Evolutionary conservation across 371 early-diverging fungal species (phyloP).

Genomic region (Catenaria anguillulae): DNA sequence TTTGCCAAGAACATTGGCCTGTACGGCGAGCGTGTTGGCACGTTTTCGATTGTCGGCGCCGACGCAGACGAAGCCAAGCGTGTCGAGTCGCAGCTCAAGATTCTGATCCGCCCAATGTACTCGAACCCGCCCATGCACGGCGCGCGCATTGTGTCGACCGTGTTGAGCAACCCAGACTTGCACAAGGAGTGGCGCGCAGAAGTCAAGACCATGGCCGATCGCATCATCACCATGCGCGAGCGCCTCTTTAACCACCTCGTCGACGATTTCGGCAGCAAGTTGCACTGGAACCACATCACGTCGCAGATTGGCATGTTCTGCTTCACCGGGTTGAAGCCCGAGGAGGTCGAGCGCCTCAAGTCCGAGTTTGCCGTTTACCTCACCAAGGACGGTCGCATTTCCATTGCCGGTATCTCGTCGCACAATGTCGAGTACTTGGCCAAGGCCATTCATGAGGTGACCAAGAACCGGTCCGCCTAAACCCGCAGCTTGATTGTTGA

Average conservation of each 20-base stretch:
- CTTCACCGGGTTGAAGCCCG: slow-evolving; percentile 86
- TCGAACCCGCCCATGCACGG: slow-evolving; percentile 94
- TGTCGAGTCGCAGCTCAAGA: slow-evolving; percentile 87
- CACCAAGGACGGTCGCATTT: slow-evolving; percentile 92
- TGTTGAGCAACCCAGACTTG: slow-evolving; percentile 61
- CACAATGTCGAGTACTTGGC: slow-evolving; percentile 90
- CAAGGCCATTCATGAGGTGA: slow-evolving; percentile 87
- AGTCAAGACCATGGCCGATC: slow-evolving; percentile 65
- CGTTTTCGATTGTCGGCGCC: slow-evolving; percentile 75
- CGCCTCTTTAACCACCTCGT: slow-evolving; percentile 65
- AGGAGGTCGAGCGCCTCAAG: slow-evolving; percentile 71
- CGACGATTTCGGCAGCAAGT: slow-evolving; percentile 59
- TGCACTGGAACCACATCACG: slow-evolving; percentile 86
- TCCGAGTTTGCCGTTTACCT: slow-evolving; percentile 85
- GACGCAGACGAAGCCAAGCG: slow-evolving; percentile 64
- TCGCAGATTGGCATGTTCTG: slow-evolving; percentile 99
- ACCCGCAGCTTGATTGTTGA: too few species aligned
- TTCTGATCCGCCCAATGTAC: slow-evolving; percentile 91
- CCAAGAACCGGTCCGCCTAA: slow-evolving; percentile 30
- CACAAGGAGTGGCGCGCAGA: slow-evolving; percentile 54
- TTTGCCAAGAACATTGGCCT: slow-evolving; percentile 99
- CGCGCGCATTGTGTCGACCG: slow-evolving; percentile 79
- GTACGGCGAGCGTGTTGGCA: slow-evolving; percentile 95
- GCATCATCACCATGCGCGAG: slow-evolving; percentile 86
- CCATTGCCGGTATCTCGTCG: slow-evolving; percentile 88